These are phyloP conservation scores for Metarhizium album DNA, from an alignment of 2,329 filamentous ascomycete species.

Conservation along the genomic window DNA sequence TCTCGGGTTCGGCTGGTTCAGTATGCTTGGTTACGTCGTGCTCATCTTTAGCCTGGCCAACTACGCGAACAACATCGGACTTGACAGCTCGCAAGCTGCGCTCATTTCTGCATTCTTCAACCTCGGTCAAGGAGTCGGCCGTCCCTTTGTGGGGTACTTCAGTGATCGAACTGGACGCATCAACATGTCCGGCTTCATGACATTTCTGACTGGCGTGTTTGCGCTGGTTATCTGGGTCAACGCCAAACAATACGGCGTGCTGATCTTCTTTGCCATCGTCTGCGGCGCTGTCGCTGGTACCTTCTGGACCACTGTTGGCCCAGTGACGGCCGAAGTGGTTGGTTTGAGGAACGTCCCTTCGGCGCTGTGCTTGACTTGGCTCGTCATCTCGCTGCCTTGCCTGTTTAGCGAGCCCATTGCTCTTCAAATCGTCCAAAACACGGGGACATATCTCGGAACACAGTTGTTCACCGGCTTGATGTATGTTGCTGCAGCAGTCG, in stretches of 20 bases:
- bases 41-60: conserved; percentile 68
- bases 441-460: conserved; percentile 37
- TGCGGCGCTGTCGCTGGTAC: conserved; percentile 62
- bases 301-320: conserved; percentile 58
- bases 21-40: conserved; percentile 63
- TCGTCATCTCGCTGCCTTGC: conserved; percentile 58
- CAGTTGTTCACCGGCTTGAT: conserved; percentile 51
- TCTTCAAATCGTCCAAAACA: conserved; percentile 37
- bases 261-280: conserved; percentile 61
- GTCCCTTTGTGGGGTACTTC: conserved; percentile 62
- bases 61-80: conserved; percentile 58
- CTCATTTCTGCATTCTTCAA: conserved; percentile 66
- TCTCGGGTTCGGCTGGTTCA: conserved; percentile 58
- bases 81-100: conserved; percentile 55
- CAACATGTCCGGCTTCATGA: conserved; percentile 59
- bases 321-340: conserved; percentile 64
- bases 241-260: conserved; percentile 48
- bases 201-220: conserved; percentile 52
- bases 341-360: conserved; percentile 59
- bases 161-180: conserved; percentile 61
- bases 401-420: conserved; percentile 59
- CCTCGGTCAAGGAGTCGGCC: conserved; percentile 52
- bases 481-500: conserved; percentile 39
- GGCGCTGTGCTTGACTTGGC: conserved; percentile 59
- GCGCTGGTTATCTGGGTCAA: conserved; percentile 65